Evolutionary conservation across 1,284 basidiomycete species (phyloP), one percentile per base, ranked within the genome.

Genomic region (Clitocybe nebularis): DNA sequence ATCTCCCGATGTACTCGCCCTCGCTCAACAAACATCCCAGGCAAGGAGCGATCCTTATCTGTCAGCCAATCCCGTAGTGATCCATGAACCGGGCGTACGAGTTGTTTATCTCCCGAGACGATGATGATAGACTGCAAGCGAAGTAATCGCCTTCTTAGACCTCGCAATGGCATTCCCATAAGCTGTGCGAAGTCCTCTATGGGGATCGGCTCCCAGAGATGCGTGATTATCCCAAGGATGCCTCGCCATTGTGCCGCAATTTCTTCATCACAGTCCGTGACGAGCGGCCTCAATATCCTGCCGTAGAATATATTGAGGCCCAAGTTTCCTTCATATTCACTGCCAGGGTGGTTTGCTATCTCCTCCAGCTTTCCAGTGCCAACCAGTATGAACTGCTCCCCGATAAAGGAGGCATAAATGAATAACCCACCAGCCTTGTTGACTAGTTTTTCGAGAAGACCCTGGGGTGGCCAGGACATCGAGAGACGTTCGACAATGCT

Each of bases 251-350:
- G 44, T 13, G 11, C 13, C 17, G 20, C 41, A 14, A 36, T 36
- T 13, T 20, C 35, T 9, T 46, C 41, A 3, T 38, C 41, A 17
- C 39, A 25, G 5, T 17, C 9, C 21, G 11, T 7, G 10, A 49
- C 11, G 17, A 49, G 16, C 11, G 26, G 36, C 25, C 41, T 44
- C 35, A 49, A 20, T 30, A 49, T 46, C 29, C 44, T 37, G 16
- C 47, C 41, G 24, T 46, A 49, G 25, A 46, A 49, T 26, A 43
- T 14, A n/a, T 49, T 40, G 14, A 49, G 25, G 2, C 47, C 47
- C 24, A 49, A 44, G 24, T 49, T 41, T 35, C 47, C 47, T 30
- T 49, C 47, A 20, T 49, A 49, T 16, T 44, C 41, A 33, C 47
- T 49, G 17, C 44, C 44, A 16, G 30, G 13, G 7, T 45, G 24